Base-by-base conservation (phyloP, 441 rosid genomes). In the Mallotus japonicus region DNA sequence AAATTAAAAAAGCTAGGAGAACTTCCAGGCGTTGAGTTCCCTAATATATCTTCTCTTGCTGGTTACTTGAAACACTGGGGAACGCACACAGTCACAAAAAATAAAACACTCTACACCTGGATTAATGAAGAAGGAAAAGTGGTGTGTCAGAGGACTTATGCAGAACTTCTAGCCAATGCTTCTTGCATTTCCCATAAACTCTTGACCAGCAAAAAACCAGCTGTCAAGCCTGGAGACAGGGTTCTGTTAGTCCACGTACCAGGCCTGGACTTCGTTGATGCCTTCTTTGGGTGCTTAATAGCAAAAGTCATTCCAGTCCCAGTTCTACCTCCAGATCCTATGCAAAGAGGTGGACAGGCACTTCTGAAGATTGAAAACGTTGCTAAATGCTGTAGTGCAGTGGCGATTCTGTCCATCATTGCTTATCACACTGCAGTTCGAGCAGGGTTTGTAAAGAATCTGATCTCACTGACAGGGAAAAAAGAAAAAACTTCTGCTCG, bases 301-400 rank as follows among this genome's bases (percentile, higher is more conserved):
- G 92, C 91, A 7, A 86, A 61, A 76, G 87, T 88, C 54, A 55
- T 90, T 46, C 92, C 92, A 0, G 92, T 90, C 47, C 95, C 95
- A 13, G 95, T 87, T 64, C 91, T 85, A 74, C 95, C 92, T 49
- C 95, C 95, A 6, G 91, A 90, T 78, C 95, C 91, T 10, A 44
- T 82, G 54, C 92, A 90, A 78, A 87, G 87, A 76, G 91, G 95
- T 19, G 91, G 95, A 22, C 92, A 90, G 76, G 91, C 92, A 50
- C 91, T 90, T 65, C 20, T 85, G 77, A 90, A 90, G 82, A 88
- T 87, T 32, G 90, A 84, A 78, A 90, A 88, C 82, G 83, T 90
- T 67, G 85, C 88, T 14, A 85, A 87, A 77, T 86, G 86, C 49
- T 81, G 86, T 51, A 76, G 76, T 63, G 87, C 90, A 32, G 84